Base-by-base conservation (phyloP, 208 protist genomes). In the Leptomonas pyrrhocoris region DNA sequence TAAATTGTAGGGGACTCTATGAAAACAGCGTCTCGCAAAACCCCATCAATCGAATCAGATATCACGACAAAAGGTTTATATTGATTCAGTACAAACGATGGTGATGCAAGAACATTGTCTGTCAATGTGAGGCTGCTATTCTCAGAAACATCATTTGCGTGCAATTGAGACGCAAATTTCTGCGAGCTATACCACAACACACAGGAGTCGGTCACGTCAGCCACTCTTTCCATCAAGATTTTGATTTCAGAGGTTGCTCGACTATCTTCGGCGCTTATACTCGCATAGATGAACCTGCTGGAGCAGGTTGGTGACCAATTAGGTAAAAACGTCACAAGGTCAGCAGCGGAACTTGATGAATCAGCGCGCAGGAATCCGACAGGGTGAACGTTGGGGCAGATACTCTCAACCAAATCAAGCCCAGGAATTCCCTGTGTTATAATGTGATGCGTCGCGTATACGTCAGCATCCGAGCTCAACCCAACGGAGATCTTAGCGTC, bases 291-390 rank as follows among this genome's bases (percentile, higher is more conserved):
- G 27, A 68, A 63, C 0, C 36, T 18, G 18, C 5, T 19, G 2
- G 50, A 16, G 31, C 69, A 75, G 13, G 36, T 21, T 27, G 42
- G 21, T 23, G 59, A 1, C 54, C 36, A 68, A 16, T 23, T 1
- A 11, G 36, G 12, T 0, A 59, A 19, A 12, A 12, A 34, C 0
- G 2, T 16, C 9, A 23, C 31, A 43, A n/a, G 3, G 19, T 21
- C 0, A 12, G 15, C 21, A 49, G 8, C 27, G 3, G 27, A 1
- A 15, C 12, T 6, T 13, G n/a, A 21, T 27, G 21, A n/a, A 13
- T 73, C 73, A 18, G 58, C 40, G 28, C 46, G 62, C 9, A 89
- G n/a, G 62, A 90, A 85, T 0, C 84, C 81, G 30, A 90, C 63
- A 19, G 56, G 48, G 42, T 85, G 78, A 5, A 85, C 38, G 58